Evolutionary conservation across 2,329 filamentous ascomycete species (phyloP), one percentile per base, ranked within the genome.

Genomic region (Neonectria magnoliae): DNA sequence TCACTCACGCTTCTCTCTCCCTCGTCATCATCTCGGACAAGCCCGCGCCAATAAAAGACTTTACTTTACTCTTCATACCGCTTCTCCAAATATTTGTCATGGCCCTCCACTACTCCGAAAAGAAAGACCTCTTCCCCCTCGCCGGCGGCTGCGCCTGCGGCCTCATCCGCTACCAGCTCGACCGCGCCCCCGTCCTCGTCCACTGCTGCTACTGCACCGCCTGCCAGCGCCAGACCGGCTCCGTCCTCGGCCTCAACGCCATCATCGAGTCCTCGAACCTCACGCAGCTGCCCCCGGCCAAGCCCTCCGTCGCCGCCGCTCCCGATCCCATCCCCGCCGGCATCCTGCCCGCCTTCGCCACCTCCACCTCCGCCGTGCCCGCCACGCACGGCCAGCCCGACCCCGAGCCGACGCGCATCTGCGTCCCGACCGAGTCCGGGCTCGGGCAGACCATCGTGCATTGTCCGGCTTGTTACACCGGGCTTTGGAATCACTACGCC

Each of bases 91-190:
- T 52, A 45, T 56, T n/a, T 62, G 61, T 16, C 33, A 71, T 64
- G 66, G 66, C 73, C 25, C 18, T 68, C 53, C 72, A 74, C 62
- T 75, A 75, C 71, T 69, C 71, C 11, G 53, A 73, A 47, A 71
- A 66, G 20, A 60, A 68, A 47, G 54, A 70, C 56, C 64, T 73
- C 57, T 71, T 76, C 62, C 75, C 76, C 65, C 70, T 81, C 65
- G 61, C 74, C 33, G 78, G 79, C 61, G 89, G 88, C 62, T 93
- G 92, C 76, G 86, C 87, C 57, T 93, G 90, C 76, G 89, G 89
- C 14, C 88, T 91, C 72, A 83, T 91, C 68, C 91, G 90, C 76
- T 91, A 92, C 76, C 79, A 89, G 13, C 82, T 88, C 33, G 87
- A 88, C 70, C 79, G 90, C 2, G 80, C 90, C n/a, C 76, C 82